These are phyloP conservation scores for Lactifluus hygrophoroides DNA, from an alignment of 768 basidiomycete genomes.

Conservation along the genomic window DNA sequence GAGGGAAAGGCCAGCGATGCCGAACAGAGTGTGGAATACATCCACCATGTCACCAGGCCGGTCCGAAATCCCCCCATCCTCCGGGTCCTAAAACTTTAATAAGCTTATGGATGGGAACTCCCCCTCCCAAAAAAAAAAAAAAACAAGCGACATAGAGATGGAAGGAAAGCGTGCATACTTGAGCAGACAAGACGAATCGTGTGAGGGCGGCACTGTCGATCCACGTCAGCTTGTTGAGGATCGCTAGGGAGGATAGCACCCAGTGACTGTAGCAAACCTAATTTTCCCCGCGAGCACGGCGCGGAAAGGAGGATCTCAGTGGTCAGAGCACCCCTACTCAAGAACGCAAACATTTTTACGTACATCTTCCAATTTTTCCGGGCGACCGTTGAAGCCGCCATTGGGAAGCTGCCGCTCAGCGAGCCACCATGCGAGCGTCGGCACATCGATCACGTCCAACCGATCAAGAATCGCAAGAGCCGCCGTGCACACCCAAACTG, in stretches of 20 bases:
- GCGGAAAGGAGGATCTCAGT: not conserved
- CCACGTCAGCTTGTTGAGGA: slow-evolving; percentile 76
- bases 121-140: too few relatives aligned
- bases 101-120: not conserved
- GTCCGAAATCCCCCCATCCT: slow-evolving; percentile 90
- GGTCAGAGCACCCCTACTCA: too few relatives aligned
- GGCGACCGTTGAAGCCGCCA: slow-evolving; percentile 94
- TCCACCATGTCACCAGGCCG: slow-evolving; percentile 89
- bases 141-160: too few relatives aligned
- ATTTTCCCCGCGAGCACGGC: not conserved
- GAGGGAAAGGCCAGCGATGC: slow-evolving; percentile 77
- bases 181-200: slow-evolving; percentile 80
- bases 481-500: slow-evolving; percentile 57
- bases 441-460: slow-evolving; percentile 67
- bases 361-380: slow-evolving; percentile 95
- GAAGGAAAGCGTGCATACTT: slow-evolving; percentile 36
- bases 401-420: slow-evolving; percentile 87
- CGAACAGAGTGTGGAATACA: slow-evolving; percentile 96
- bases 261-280: slow-evolving; percentile 98
- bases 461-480: slow-evolving; percentile 81
- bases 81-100: slow-evolving; percentile 63
- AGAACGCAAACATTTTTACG: slow-evolving; percentile 23
- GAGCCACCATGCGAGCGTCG: slow-evolving; percentile 89
- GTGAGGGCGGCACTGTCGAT: slow-evolving; percentile 76
- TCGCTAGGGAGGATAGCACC: slow-evolving; percentile 85